phyloP scores from a whole-genome alignment of 768 basidiomycete genomes.

The Trametes cinnabarina region DNA sequence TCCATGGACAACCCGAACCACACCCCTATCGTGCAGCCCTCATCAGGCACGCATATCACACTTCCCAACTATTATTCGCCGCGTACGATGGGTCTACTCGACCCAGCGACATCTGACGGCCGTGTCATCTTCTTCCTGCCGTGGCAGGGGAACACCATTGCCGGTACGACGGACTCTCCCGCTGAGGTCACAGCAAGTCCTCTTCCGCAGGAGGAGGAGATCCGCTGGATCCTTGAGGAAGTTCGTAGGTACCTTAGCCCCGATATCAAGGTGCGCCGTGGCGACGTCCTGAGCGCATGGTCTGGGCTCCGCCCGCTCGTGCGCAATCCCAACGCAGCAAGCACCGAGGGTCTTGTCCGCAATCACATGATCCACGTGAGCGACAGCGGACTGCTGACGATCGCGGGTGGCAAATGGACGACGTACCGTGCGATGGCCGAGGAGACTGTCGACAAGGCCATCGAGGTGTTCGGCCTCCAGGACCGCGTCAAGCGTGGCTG shows the following conservation, averaged over 20 bases:
- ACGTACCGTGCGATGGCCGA: conserved; percentile 96
- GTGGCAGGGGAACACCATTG: conserved; percentile 97
- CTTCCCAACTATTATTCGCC: conserved; percentile 97
- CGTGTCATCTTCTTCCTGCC: conserved; percentile 99
- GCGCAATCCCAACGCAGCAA: conserved; percentile 67
- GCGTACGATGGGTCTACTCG: conserved; percentile 90
- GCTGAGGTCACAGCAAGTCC: conserved; percentile 73
- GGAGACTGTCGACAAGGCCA: conserved; percentile 87
- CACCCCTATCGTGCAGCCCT: conserved; percentile 87
- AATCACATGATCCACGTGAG: conserved; percentile 90
- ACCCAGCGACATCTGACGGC: conserved; percentile 93
- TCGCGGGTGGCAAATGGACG: conserved; percentile 99
- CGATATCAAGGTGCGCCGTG: conserved; percentile 91
- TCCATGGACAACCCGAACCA: conserved; percentile 75
- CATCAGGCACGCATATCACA: conserved; percentile 93
- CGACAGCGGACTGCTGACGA: conserved; percentile 81
- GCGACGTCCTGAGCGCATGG: conserved; percentile 96
- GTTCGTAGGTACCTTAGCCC: conserved; percentile 84
- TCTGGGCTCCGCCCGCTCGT: conserved; percentile 89
- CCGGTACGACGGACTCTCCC: conserved; percentile 91
- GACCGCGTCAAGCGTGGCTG: conserved; percentile 56
- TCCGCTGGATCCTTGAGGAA: conserved; percentile 95
- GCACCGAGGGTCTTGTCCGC: conserved; percentile 85
- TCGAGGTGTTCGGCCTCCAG: conserved; percentile 72
- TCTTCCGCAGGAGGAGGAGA: conserved; percentile 86